phyloP scores from a whole-genome alignment of 352 stramenopile genomes.

The Globisporangium barbulae region DNA sequence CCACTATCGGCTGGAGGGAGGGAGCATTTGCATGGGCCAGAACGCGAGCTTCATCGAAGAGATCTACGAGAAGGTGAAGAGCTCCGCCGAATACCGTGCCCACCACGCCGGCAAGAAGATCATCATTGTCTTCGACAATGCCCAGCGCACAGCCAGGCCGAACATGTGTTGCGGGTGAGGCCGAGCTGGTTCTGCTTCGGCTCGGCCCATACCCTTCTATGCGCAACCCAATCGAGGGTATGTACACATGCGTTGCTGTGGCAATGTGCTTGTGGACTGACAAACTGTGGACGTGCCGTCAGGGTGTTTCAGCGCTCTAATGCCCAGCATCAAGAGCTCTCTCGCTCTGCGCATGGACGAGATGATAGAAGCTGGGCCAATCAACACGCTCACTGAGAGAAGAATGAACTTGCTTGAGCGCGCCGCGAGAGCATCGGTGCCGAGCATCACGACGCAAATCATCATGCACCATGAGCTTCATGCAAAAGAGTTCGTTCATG shows the following conservation, averaged over 20 bases:
- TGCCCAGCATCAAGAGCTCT: not conserved
- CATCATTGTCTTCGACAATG: conserved; percentile 24
- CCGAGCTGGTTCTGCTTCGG: conserved; percentile 11
- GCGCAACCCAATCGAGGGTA: conserved; percentile 21
- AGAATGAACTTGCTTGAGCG: too few relatives aligned
- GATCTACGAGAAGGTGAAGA: conserved; percentile 14
- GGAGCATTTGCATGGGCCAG: conserved; percentile 22
- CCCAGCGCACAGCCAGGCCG: conserved; percentile 18
- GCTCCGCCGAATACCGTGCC: not conserved
- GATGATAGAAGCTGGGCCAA: too few relatives aligned
- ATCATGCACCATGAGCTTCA: too few relatives aligned
- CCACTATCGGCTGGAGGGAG: conserved; percentile 3
- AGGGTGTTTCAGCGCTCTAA: conserved; percentile 17
- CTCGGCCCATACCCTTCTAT: conserved; percentile 14
- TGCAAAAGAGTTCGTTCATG: too few relatives aligned
- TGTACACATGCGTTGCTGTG: too few relatives aligned
- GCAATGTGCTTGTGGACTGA: too few relatives aligned
- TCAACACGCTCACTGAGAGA: too few relatives aligned
- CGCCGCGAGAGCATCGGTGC: too few relatives aligned
- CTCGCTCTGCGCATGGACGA: too few relatives aligned
- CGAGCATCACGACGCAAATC: too few relatives aligned
- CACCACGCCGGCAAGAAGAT: conserved; percentile 22
- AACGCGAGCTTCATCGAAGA: conserved; percentile 21
- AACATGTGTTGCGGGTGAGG: not conserved
- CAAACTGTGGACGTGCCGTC: too few relatives aligned